A percentile compares a stretch with the other conserved stretches of the same genome.
Conservation (phyloP, 805 yeast species). For the Saturnispora ahearnii region DNA sequence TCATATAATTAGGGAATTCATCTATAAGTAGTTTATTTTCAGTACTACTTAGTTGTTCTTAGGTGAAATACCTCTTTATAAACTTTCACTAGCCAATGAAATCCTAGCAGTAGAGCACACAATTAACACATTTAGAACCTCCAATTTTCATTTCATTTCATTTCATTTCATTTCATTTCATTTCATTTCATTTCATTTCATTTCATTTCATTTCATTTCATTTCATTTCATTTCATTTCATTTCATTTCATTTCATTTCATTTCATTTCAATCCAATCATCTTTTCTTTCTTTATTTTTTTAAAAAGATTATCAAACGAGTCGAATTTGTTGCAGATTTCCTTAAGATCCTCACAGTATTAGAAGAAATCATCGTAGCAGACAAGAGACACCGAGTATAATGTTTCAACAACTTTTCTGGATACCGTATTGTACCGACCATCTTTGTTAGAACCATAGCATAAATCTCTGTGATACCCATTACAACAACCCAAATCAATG, state of each 20-base stretch:
- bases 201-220: no score
- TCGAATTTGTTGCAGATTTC: not conserved
- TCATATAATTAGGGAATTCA: slow-evolving; percentile 2
- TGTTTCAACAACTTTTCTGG: not conserved
- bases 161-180: no score
- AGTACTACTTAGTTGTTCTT: not conserved
- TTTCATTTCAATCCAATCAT: slow-evolving; percentile 4
- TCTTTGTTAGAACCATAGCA: not conserved
- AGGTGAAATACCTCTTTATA: not conserved
- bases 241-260: no score
- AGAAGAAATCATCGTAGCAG: not conserved
- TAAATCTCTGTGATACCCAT: slow-evolving; percentile 5
- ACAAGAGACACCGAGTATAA: not conserved
- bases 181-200: no score
- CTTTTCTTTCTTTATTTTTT: not conserved
- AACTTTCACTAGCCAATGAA: not conserved
- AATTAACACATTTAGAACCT: not conserved
- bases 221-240: no score
- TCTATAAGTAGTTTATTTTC: not conserved
- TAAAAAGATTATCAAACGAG: not conserved
- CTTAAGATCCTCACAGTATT: not conserved
- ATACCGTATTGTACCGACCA: not conserved
- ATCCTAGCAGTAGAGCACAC: not conserved
- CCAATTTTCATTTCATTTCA: slow-evolving; percentile 5
- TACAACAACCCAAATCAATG: slow-evolving; percentile 12